Evolutionary conservation across 257 asterid genomes (phyloP), one percentile per base, ranked within the genome.

Genomic region (Lithospermum erythrorhizon): DNA sequence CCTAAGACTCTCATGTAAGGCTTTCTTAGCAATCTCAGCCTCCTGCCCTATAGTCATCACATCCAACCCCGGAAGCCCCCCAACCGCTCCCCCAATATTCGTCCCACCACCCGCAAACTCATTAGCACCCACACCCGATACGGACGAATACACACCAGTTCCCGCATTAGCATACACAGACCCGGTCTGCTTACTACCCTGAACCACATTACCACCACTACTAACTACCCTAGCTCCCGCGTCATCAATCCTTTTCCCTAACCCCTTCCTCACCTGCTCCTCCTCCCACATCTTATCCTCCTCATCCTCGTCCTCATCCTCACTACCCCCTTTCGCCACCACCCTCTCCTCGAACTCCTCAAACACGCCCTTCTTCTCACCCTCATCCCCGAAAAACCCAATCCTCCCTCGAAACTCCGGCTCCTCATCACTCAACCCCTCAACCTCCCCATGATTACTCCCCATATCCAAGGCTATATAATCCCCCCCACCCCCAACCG

Each of bases 241-340:
- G 35, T 91, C 96, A 60, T 88, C 96, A 19, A 88, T 61, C 70
- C 96, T 83, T 77, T 85, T 91, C 2, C 99, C 99, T 63, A 90
- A 73, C 61, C 96, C 99, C 64, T 89, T 93, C 70, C 99, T 89
- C 57, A 85, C 90, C 73, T 89, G 97, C 69, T 86, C 97, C 76
- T 86, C 99, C 70, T 93, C 97, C 99, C 99, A 93, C 87, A 84
- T 76, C 66, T 79, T 89, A 45, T 89, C 99, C 79, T 85, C 89
- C 71, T 89, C 98, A 30, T 88, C 98, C 59, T 91, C 95, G 41
- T 76, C 94, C 60, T 73, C 80, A 61, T 67, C 32, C 32, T 27
- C 69, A 24, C 64, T 67, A 59, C 23, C 80, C 49, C 3, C 60
- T 29, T 35, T 60, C 60, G 20, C 72, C 76, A 69, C 48, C 5